These are phyloP conservation scores for Sambucus nigra DNA, from an alignment of 129 eudicot species.

Conservation along the genomic window DNA sequence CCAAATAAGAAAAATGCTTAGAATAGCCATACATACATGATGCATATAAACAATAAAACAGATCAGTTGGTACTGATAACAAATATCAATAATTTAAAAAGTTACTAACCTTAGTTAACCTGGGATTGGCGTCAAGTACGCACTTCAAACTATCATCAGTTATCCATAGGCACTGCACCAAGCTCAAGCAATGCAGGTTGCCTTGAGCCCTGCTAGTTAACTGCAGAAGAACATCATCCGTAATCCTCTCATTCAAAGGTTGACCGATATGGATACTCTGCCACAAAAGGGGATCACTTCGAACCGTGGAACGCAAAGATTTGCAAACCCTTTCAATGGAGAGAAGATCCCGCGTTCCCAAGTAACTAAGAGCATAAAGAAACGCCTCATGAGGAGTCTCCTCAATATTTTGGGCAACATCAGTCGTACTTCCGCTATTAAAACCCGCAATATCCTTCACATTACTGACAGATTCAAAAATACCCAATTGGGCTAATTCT, in stretches of 20 bases:
- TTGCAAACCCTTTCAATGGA: conserved; percentile 66
- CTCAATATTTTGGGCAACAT: conserved; percentile 4
- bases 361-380: conserved; percentile 46
- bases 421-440: conserved; percentile 18
- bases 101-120: conserved; percentile 56
- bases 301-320: conserved; percentile 43
- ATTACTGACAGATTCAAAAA: conserved; percentile 9
- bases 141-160: conserved; percentile 70
- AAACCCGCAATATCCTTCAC: conserved; percentile 15
- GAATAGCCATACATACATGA: background rate
- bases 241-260: conserved; percentile 61
- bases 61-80: background rate
- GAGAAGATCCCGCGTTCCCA: conserved; percentile 61
- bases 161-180: conserved; percentile 65
- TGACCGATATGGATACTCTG: conserved; percentile 54
- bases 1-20: background rate
- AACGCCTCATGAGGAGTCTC: conserved; percentile 51
- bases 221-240: conserved; percentile 60
- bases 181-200: conserved; percentile 53
- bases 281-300: conserved; percentile 66
- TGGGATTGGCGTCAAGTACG: conserved; percentile 46
- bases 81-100: background rate
- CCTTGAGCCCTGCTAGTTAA: conserved; percentile 72
- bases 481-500: conserved; percentile 8
- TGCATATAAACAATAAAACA: background rate